phyloP scores from a whole-genome alignment of 2,329 filamentous ascomycete species.

The Esteya vermicola region DNA sequence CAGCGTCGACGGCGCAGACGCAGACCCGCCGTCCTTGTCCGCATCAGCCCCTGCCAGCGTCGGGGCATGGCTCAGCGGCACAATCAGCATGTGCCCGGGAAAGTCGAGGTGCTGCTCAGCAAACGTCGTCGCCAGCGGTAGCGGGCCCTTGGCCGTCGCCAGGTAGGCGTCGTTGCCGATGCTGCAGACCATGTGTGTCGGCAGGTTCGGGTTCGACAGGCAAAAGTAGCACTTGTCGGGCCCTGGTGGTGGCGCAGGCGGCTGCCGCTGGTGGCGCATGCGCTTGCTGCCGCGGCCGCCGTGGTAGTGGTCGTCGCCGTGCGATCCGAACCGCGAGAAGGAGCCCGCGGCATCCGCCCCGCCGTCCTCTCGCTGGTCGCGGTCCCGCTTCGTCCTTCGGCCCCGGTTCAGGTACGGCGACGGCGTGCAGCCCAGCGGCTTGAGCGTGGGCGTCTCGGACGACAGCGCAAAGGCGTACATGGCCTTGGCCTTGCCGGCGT shows the following conservation, averaged over 20 bases:
- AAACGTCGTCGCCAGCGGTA: slow-evolving; percentile 60
- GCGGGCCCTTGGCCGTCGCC: slow-evolving; percentile 81
- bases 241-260: slow-evolving; percentile 48
- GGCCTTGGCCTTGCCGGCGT: slow-evolving; percentile 62
- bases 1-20: slow-evolving; percentile 46
- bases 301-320: slow-evolving; percentile 22
- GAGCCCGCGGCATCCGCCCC: slow-evolving; percentile 26
- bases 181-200: slow-evolving; percentile 76
- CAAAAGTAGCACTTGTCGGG: slow-evolving; percentile 91
- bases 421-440: slow-evolving; percentile 58
- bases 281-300: slow-evolving; percentile 31
- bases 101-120: slow-evolving; percentile 50
- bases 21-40: slow-evolving; percentile 40
- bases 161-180: slow-evolving; percentile 81
- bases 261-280: slow-evolving; percentile 27
- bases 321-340: slow-evolving; percentile 41
- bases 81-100: slow-evolving; percentile 80
- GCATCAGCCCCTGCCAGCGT: slow-evolving; percentile 51
- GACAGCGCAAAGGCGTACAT: slow-evolving; percentile 69
- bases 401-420: slow-evolving; percentile 47
- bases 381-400: too few relatives aligned
- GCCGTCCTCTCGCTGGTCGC: slow-evolving; percentile 41
- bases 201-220: slow-evolving; percentile 70
- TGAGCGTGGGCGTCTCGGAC: slow-evolving; percentile 40
- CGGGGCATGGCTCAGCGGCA: slow-evolving; percentile 70